phyloP scores from a whole-genome alignment of 2,329 filamentous ascomycete species.

The Ophiostoma novo-ulmi region DNA sequence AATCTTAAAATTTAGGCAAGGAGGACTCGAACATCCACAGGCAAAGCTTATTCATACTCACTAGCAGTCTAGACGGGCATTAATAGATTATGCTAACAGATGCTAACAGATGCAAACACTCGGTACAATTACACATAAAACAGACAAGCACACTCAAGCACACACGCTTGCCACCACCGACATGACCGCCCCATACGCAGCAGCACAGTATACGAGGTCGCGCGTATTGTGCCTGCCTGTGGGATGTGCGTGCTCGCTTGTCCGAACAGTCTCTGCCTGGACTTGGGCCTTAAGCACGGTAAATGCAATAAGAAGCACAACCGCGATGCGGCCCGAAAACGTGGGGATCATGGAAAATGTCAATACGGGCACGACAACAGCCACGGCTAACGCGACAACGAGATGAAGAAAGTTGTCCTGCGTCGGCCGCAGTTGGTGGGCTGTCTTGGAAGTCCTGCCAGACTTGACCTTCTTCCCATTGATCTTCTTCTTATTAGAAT shows the following conservation, averaged over 20 bases:
- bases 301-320: constrained; percentile 50
- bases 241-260: neutral
- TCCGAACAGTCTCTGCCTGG: constrained; percentile 19
- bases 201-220: constrained; percentile 24
- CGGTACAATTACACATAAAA: neutral
- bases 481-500: neutral
- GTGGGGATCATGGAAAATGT: constrained; percentile 54
- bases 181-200: constrained; percentile 25
- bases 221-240: neutral
- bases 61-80: neutral
- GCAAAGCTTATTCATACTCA: neutral
- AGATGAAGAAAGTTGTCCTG: constrained; percentile 30
- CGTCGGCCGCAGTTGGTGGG: neutral
- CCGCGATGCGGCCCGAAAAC: constrained; percentile 53
- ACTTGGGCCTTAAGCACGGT: constrained; percentile 34
- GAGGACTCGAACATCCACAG: neutral
- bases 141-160: neutral
- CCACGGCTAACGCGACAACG: constrained; percentile 45
- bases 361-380: constrained; percentile 53
- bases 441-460: neutral
- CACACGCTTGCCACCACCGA: constrained; percentile 22
- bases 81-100: neutral
- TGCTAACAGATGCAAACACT: neutral
- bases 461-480: neutral
- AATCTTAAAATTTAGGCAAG: neutral